A percentile compares a stretch with the other conserved stretches of the same genome.
phyloP scores from a whole-genome alignment of 2,329 filamentous ascomycete genomes.

The Aspergillus costaricaensis region DNA sequence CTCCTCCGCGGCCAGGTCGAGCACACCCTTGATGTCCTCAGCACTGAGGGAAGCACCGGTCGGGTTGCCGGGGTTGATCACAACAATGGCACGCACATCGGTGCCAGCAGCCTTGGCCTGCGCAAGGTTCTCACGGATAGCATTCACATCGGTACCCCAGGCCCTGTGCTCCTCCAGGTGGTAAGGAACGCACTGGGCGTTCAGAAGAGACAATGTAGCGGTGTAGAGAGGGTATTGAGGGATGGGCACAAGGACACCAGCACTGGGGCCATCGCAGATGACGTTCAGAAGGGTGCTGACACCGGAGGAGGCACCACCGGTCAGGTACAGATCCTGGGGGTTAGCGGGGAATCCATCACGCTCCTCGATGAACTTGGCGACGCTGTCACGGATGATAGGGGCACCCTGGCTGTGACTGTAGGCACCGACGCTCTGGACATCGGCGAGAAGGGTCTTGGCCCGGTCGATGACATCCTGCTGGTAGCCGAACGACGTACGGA shows the following conservation, averaged over 20 bases:
- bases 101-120: slow-evolving; percentile 75
- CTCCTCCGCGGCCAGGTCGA: slow-evolving; percentile 83
- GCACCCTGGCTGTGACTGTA: slow-evolving; percentile 94
- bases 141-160: slow-evolving; percentile 86
- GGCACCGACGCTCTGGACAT: slow-evolving; percentile 88
- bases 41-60: slow-evolving; percentile 83
- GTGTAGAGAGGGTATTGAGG: slow-evolving; percentile 98
- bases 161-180: slow-evolving; percentile 81
- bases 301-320: slow-evolving; percentile 86
- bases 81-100: slow-evolving; percentile 88
- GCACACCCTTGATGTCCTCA: slow-evolving; percentile 77
- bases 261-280: slow-evolving; percentile 74
- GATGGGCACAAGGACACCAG: slow-evolving; percentile 89
- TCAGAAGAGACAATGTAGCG: slow-evolving; percentile 80
- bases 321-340: slow-evolving; percentile 82
- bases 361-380: slow-evolving; percentile 89
- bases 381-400: slow-evolving; percentile 80
- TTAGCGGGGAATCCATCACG: slow-evolving; percentile 87
- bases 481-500: slow-evolving; percentile 77
- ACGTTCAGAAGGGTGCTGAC: slow-evolving; percentile 92
- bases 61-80: slow-evolving; percentile 98
- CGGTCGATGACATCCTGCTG: slow-evolving; percentile 85
- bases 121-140: slow-evolving; percentile 71
- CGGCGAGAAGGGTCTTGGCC: slow-evolving; percentile 75
- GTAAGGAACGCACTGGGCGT: slow-evolving; percentile 89